phyloP scores from a whole-genome alignment of 1,284 basidiomycete species.

The Psilocybe mexicana region DNA sequence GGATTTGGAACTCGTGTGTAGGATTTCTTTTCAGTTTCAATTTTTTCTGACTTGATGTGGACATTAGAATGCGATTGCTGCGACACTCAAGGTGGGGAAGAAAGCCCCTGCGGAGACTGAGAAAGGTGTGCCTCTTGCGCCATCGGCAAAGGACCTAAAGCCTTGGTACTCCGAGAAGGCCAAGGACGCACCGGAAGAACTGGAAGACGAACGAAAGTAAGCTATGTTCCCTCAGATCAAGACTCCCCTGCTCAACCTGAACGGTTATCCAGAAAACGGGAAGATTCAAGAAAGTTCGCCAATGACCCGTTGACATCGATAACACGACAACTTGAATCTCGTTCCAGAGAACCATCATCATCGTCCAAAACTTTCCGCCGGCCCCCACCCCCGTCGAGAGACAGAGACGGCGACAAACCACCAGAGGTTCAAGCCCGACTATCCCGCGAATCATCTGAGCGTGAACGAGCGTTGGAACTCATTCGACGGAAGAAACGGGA shows the following conservation, averaged over 20 bases:
- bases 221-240: background rate
- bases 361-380: constrained; percentile 15
- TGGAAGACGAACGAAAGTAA: constrained; percentile 37
- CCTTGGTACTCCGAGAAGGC: constrained; percentile 68
- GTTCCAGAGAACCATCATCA: constrained; percentile 32
- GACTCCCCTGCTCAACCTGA: background rate
- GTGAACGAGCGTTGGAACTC: constrained; percentile 68
- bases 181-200: constrained; percentile 30
- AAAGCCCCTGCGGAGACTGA: constrained; percentile 57
- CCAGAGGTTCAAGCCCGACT: constrained; percentile 57
- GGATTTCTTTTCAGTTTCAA: constrained; percentile 25
- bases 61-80: constrained; percentile 34
- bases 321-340: constrained; percentile 58
- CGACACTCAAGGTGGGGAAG: constrained; percentile 46
- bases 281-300: constrained; percentile 58
- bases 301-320: constrained; percentile 76
- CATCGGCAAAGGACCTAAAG: constrained; percentile 69
- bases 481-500: constrained; percentile 65
- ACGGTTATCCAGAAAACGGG: constrained; percentile 50
- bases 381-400: constrained; percentile 24
- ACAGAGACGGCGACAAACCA: constrained; percentile 21
- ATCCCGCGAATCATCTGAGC: constrained; percentile 70
- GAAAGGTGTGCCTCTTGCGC: constrained; percentile 70
- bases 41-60: background rate
- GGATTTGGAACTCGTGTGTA: constrained; percentile 59